phyloP scores from a whole-genome alignment of 192 early-diverging fungal species.

The Backusella parvicylindrica region DNA sequence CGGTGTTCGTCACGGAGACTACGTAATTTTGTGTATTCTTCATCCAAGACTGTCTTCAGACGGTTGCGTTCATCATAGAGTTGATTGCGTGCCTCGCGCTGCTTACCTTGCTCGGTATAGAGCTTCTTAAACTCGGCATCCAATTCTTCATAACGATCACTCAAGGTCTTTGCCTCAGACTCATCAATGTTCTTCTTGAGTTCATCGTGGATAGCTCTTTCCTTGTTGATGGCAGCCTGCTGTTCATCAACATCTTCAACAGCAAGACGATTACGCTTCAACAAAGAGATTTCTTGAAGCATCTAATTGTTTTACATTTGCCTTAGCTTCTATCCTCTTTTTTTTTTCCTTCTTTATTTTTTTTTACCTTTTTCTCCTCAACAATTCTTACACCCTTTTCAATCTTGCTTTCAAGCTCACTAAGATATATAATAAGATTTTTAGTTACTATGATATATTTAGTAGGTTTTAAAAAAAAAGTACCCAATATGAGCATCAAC shows the following conservation, averaged over 20 bases:
- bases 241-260: constrained; percentile 61
- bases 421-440: constrained; percentile 22
- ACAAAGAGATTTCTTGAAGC: constrained; percentile 74
- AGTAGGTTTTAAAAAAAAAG: constrained; percentile 35
- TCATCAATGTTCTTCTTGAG: constrained; percentile 68
- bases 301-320: constrained; percentile 47
- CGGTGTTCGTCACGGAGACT: constrained; percentile 69
- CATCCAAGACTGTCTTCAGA: constrained; percentile 69
- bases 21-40: constrained; percentile 62
- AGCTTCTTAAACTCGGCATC: constrained; percentile 70
- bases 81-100: constrained; percentile 61
- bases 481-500: constrained; percentile 76
- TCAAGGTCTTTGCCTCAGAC: constrained; percentile 59
- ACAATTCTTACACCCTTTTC: constrained; percentile 77
- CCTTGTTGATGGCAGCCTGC: constrained; percentile 51
- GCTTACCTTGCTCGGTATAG: constrained; percentile 56
- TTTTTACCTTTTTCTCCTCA: constrained; percentile 73
- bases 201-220: constrained; percentile 57
- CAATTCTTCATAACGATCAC: constrained; percentile 64
- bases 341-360: neutral
- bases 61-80: constrained; percentile 70
- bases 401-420: constrained; percentile 73
- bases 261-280: constrained; percentile 73
- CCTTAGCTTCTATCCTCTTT: too few species aligned
- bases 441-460: neutral